Evolutionary conservation across 106 monocot species (phyloP).

Genomic region (Vanilla planifolia): DNA sequence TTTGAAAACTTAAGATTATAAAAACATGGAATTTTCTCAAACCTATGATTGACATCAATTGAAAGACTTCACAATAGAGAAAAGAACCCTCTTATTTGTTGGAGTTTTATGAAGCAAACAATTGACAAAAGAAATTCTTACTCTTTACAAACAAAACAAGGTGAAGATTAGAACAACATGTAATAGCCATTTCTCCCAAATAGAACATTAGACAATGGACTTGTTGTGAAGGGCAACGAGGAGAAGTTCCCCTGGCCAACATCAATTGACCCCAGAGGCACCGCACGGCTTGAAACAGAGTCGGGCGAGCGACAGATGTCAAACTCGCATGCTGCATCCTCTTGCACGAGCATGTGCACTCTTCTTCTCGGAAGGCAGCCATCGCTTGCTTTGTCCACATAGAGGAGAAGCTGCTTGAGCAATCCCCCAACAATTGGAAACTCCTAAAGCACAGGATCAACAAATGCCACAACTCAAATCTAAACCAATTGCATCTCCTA

Average conservation of each 20-base stretch:
- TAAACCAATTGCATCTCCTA: too few species aligned
- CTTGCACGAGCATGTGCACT: neutral
- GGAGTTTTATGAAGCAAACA: too few species aligned
- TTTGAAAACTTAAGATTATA: too few species aligned
- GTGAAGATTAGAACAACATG: neutral
- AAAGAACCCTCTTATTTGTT: too few species aligned
- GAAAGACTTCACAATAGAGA: too few species aligned
- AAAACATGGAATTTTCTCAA: too few species aligned
- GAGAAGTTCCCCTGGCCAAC: neutral
- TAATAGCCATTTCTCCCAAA: neutral
- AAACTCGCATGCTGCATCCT: too few species aligned
- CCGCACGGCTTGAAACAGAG: neutral
- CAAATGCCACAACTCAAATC: too few species aligned
- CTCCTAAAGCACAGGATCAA: slow-evolving; percentile 22
- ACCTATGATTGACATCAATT: too few species aligned
- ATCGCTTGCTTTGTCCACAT: slow-evolving; percentile 19
- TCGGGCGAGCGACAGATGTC: slow-evolving; percentile 3
- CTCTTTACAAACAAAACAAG: too few species aligned
- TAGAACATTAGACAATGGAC: neutral
- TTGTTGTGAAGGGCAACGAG: neutral
- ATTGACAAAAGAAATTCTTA: too few species aligned
- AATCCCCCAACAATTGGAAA: slow-evolving; percentile 34
- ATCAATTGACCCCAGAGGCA: neutral
- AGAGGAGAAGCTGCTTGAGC: slow-evolving; percentile 38
- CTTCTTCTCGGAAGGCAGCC: neutral